These are phyloP conservation scores for Oenanthe javanica DNA, from an alignment of 140 eudicot species.

Conservation along the genomic window DNA sequence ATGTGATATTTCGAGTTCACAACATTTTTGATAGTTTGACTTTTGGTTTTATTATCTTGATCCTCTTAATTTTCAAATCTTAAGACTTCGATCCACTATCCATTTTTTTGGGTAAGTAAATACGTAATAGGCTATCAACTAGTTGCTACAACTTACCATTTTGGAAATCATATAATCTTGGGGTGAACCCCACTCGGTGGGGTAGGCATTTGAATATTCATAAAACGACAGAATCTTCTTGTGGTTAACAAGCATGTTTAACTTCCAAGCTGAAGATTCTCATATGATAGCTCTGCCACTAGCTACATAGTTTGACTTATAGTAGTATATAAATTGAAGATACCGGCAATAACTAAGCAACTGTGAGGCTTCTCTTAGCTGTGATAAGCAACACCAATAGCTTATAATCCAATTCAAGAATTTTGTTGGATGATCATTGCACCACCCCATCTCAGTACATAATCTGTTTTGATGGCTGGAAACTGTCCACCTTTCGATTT, in stretches of 20 bases:
- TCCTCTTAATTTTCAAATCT: too few relatives aligned
- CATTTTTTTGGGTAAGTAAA: too few relatives aligned
- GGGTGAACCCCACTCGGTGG: background rate
- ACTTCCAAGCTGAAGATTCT: background rate
- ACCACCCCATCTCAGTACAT: background rate
- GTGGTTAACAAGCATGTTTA: background rate
- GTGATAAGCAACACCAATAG: background rate
- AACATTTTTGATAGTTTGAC: too few relatives aligned
- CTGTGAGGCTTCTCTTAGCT: background rate
- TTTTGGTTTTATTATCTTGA: too few relatives aligned
- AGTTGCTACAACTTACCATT: background rate
- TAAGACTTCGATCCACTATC: too few relatives aligned
- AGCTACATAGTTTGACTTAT: background rate
- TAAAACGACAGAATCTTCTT: background rate
- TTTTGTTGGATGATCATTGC: background rate
- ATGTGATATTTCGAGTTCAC: too few relatives aligned
- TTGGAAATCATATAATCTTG: background rate
- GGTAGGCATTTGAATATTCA: background rate
- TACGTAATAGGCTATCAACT: background rate
- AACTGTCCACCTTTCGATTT: constrained; percentile 77
- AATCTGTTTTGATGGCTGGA: constrained; percentile 13
- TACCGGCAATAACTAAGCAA: background rate
- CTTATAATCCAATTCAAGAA: background rate
- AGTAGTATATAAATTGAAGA: background rate
- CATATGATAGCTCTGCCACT: background rate